A percentile compares a stretch with the other conserved stretches of the same genome.
Conservation (phyloP, 139 green algal species). For the Ettlia oleoabundans region DNA sequence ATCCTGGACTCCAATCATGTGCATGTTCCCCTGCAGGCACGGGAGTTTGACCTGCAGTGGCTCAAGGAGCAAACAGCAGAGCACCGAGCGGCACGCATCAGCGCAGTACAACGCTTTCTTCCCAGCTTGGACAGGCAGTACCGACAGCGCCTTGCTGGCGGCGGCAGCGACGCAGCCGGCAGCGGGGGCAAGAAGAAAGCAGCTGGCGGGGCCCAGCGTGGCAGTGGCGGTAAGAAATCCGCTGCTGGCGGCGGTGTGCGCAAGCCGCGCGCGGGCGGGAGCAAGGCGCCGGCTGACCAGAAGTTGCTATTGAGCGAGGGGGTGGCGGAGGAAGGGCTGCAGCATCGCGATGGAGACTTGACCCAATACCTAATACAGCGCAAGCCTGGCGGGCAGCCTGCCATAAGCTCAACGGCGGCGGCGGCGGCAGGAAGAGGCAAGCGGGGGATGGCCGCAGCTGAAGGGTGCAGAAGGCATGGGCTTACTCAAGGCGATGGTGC, state of each 20-base stretch:
- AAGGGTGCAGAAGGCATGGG: not conserved
- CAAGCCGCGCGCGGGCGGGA: too few species aligned
- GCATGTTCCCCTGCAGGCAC: too few species aligned
- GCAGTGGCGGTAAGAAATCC: not conserved
- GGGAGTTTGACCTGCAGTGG: slow-evolving; percentile 36
- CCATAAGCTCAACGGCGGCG: too few species aligned
- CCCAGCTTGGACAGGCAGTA: not conserved
- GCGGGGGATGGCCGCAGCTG: not conserved
- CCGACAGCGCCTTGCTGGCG: not conserved
- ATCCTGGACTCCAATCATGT: too few species aligned
- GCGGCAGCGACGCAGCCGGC: not conserved
- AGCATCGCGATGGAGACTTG: not conserved
- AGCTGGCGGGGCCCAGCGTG: not conserved
- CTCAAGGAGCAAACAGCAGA: slow-evolving; percentile 37
- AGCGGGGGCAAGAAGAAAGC: not conserved
- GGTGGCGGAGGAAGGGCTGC: too few species aligned
- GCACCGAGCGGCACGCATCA: slow-evolving; percentile 26
- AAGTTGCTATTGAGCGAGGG: too few species aligned
- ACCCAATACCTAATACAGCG: not conserved
- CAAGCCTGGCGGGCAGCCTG: not conserved
- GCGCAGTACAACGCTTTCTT: not conserved
- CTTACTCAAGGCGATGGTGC: not conserved
- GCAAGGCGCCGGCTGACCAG: too few species aligned
- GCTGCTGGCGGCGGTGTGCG: too few species aligned
- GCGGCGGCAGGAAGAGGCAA: not conserved